A percentile compares a stretch with the other conserved stretches of the same genome.
phyloP scores from a whole-genome alignment of 2,329 filamentous ascomycete species.

The Plenodomus biglobosus region DNA sequence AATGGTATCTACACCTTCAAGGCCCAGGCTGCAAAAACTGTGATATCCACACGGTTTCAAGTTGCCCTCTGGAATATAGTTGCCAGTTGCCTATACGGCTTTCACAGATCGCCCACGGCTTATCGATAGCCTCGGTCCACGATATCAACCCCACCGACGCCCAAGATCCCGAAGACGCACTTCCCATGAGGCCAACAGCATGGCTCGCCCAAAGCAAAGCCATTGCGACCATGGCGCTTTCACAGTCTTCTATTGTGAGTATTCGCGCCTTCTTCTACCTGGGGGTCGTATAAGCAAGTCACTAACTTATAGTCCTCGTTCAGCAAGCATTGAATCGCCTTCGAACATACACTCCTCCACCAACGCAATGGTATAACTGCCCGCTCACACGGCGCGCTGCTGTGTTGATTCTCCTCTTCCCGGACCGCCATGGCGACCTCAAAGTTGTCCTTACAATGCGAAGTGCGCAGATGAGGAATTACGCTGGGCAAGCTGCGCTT shows the following conservation, averaged over 20 bases:
- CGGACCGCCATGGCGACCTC: slow-evolving; percentile 77
- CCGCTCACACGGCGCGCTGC: slow-evolving; percentile 72
- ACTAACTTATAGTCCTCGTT: no score
- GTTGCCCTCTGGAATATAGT: not conserved
- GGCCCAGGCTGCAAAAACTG: not conserved
- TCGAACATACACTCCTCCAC: slow-evolving; percentile 58
- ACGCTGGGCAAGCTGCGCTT: slow-evolving; percentile 77
- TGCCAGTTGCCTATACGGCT: slow-evolving; percentile 5
- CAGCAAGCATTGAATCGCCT: slow-evolving; percentile 58
- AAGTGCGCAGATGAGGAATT: slow-evolving; percentile 60
- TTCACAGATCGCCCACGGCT: slow-evolving; percentile 5
- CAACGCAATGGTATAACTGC: slow-evolving; percentile 59
- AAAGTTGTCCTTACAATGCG: slow-evolving; percentile 66
- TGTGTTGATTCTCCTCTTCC: slow-evolving; percentile 84
- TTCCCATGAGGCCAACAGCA: slow-evolving; percentile 29
- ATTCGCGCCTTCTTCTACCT: not conserved
- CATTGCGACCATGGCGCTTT: slow-evolving; percentile 34
- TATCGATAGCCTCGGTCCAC: slow-evolving; percentile 29
- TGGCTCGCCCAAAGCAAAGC: slow-evolving; percentile 35
- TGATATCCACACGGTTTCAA: not conserved
- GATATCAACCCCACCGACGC: slow-evolving; percentile 23
- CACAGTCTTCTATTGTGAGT: slow-evolving; percentile 34
- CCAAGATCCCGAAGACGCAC: slow-evolving; percentile 5
- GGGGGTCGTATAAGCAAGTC: no score
- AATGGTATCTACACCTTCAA: no score